phyloP scores from a whole-genome alignment of 306 rosid species.

The Abrus pulchellus region DNA sequence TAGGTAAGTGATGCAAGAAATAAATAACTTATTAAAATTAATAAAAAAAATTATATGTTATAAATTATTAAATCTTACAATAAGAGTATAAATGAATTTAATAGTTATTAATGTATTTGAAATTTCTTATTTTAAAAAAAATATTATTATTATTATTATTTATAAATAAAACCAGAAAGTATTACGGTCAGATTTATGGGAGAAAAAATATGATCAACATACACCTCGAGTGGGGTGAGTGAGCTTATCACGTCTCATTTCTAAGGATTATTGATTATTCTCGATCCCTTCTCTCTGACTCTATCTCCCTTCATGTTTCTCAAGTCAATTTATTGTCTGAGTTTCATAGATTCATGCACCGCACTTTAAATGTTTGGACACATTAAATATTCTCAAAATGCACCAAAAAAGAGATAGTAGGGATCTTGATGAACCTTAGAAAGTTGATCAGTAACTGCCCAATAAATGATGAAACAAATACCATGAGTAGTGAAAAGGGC shows the following conservation, averaged over 20 bases:
- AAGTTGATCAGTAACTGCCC: constrained; percentile 56
- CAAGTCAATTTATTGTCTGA: background rate
- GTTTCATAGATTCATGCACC: background rate
- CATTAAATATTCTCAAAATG: constrained; percentile 11
- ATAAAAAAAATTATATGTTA: too few relatives aligned
- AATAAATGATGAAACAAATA: constrained; percentile 51
- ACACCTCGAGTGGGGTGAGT: too few relatives aligned
- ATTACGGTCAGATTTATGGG: background rate
- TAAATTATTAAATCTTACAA: too few relatives aligned
- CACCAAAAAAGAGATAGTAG: background rate
- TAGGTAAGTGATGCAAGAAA: too few relatives aligned
- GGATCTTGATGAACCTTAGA: constrained; percentile 52
- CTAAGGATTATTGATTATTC: too few relatives aligned
- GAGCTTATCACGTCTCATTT: too few relatives aligned
- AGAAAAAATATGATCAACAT: background rate
- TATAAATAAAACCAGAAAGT: too few relatives aligned
- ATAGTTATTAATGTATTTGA: too few relatives aligned
- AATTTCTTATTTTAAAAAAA: too few relatives aligned
- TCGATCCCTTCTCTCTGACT: background rate
- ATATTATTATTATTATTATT: too few relatives aligned
- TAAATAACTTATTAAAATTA: too few relatives aligned
- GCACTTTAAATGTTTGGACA: background rate
- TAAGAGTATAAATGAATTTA: too few relatives aligned
- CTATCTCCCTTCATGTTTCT: background rate
- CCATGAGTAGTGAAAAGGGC: constrained; percentile 82